These are phyloP conservation scores for Eucalyptus tenuipes DNA, from an alignment of 345 rosid genomes.

Conservation along the genomic window DNA sequence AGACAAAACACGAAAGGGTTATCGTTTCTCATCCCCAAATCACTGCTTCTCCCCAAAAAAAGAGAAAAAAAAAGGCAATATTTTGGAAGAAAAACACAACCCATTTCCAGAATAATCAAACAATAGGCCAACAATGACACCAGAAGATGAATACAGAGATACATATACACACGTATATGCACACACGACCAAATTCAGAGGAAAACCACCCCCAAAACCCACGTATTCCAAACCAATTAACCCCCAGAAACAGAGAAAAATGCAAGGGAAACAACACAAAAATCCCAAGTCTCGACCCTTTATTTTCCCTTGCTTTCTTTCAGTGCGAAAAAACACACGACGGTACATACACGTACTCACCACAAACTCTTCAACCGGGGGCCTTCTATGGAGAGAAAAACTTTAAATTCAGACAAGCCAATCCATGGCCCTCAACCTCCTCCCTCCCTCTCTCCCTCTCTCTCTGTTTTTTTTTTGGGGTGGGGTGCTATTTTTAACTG, in stretches of 20 bases:
- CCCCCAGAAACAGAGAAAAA: not conserved
- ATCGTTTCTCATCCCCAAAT: not conserved
- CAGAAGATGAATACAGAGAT: not conserved
- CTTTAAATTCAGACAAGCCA: slow-evolving; percentile 7
- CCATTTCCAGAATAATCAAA: not conserved
- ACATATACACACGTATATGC: not conserved
- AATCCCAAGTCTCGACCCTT: not conserved
- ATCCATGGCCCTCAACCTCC: slow-evolving; percentile 1
- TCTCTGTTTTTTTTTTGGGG: not conserved
- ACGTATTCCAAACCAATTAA: not conserved
- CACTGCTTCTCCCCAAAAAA: not conserved
- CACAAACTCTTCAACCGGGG: not conserved
- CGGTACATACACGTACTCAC: slow-evolving; percentile 10
- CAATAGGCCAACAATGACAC: not conserved
- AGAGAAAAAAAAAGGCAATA: not conserved
- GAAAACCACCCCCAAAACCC: not conserved
- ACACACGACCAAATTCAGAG: not conserved
- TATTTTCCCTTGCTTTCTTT: not conserved
- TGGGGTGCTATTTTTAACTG: not conserved
- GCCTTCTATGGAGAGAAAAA: not conserved
- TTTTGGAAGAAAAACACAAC: not conserved
- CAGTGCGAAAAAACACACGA: not conserved
- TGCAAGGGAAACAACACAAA: not conserved
- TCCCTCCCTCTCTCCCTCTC: not conserved
- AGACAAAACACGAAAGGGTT: not conserved